phyloP scores from a whole-genome alignment of 331 rosid genomes.

The Rhamnella rubrinervis region DNA sequence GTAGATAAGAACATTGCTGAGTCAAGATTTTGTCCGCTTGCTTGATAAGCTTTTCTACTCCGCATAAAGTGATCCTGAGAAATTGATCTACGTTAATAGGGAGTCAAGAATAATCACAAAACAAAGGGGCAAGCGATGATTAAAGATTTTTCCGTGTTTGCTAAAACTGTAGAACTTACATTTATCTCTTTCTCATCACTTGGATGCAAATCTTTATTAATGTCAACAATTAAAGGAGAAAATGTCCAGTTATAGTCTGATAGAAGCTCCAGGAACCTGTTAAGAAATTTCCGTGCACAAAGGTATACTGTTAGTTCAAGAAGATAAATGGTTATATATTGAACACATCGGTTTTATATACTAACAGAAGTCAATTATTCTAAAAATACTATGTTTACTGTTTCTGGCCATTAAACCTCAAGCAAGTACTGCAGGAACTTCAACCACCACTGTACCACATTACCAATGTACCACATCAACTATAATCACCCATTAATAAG shows the following conservation, averaged over 20 bases:
- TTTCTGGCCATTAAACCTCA: neutral
- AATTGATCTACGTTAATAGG: constrained; percentile 11
- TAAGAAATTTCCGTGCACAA: constrained; percentile 22
- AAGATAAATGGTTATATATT: neutral
- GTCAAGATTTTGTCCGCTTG: constrained; percentile 40
- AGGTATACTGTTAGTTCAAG: constrained; percentile 11
- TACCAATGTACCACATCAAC: neutral
- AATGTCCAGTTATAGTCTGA: constrained; percentile 86
- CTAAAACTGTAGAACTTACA: constrained; percentile 49
- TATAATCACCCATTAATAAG: constrained; percentile 4
- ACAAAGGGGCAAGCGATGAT: constrained; percentile 13
- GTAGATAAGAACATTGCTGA: constrained; percentile 80
- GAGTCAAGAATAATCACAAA: constrained; percentile 11
- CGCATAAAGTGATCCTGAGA: constrained; percentile 69
- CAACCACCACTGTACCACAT: too few relatives aligned
- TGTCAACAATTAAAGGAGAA: constrained; percentile 80
- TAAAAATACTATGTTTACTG: neutral
- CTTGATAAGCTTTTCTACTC: constrained; percentile 59
- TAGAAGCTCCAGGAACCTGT: constrained; percentile 78
- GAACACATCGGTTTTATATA: neutral
- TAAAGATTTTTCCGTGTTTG: neutral
- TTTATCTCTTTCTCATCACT: constrained; percentile 67
- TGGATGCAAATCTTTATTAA: constrained; percentile 56
- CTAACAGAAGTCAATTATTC: neutral
- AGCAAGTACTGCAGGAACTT: too few relatives aligned